Evolutionary conservation across 2,329 filamentous ascomycete species (phyloP), one percentile per base, ranked within the genome.

Genomic region (Eurotiales sp.): DNA sequence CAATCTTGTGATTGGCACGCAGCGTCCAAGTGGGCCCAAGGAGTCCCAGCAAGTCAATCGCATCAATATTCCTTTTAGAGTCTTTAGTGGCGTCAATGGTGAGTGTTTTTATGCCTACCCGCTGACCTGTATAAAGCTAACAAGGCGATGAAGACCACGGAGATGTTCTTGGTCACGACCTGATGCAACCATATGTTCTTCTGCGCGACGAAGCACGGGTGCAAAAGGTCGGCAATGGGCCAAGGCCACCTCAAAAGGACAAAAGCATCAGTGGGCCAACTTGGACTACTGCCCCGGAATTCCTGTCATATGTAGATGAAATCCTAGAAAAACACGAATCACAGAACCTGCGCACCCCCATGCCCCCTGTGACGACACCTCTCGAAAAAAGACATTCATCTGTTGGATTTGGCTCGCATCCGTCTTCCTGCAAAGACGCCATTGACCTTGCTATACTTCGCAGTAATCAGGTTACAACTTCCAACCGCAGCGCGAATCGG

Each of bases 141-240:
- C 51, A 11, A 43, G 22, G 34, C 39, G 11, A 5, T 43, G 8
- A 46, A 82, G 77, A 68, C 54, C 82, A 90, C 59, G 92, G 92
- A 57, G 89, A 95, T 61, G 86, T 95, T 29, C 79, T 96, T 12
- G 90, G 90, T 1, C 92, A 99, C 68, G 92, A 99, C 68, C 76
- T 99, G 12, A 95, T 96, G 86, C 87, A 84, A 34, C 93, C 93
- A 0, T 96, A 97, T 64, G 88, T 97, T 25, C 77, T 97, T 48
- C 78, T 97, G 40, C 85, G 85, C 51, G 92, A 97, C 62, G 82
- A 88, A 66, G 92, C 93, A 2, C 79, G 80, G 49, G 81, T 87
- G 25, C 79, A 78, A 57, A 76, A 74, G 39, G 59, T 82, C 40
- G 76, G 77, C 30, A 59, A 59, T 12, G 58, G 49, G 44, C 58